A percentile compares a stretch with the other conserved stretches of the same genome.
These are phyloP conservation scores for Trichoderma asperellum DNA, from an alignment of 2,329 filamentous ascomycete species.

Conservation along the genomic window DNA sequence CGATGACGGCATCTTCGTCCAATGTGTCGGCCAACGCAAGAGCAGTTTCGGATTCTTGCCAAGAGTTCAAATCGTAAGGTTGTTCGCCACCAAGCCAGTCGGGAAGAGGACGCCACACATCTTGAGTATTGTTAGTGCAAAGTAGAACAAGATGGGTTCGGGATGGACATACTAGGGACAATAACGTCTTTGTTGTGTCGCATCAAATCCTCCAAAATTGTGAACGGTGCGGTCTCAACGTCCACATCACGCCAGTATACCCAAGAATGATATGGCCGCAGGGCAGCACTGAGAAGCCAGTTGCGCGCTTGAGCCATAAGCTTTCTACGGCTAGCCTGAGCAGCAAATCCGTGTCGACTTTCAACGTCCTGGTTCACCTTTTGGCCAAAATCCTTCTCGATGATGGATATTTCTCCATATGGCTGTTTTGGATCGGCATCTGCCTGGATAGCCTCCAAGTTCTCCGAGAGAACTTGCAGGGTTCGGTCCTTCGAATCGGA, in stretches of 20 bases:
- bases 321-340: conserved; percentile 90
- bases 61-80: conserved; percentile 97
- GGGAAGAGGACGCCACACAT: conserved; percentile 97
- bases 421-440: conserved; percentile 78
- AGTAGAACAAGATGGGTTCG: not conserved
- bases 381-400: conserved; percentile 98
- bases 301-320: conserved; percentile 98
- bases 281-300: conserved; percentile 90
- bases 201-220: conserved; percentile 97
- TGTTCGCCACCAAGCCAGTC: conserved; percentile 99
- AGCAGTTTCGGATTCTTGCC: conserved; percentile 98
- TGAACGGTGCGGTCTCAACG: conserved; percentile 95
- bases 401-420: conserved; percentile 95
- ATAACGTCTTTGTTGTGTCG: conserved; percentile 98
- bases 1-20: conserved; percentile 97
- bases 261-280: conserved; percentile 96
- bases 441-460: conserved; percentile 78
- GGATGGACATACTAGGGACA: conserved; percentile 80
- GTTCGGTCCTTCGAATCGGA: conserved; percentile 97
- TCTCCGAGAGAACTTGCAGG: conserved; percentile 71
- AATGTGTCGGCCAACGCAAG: conserved; percentile 90
- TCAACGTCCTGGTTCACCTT: conserved; percentile 98
- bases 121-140: conserved; percentile 50
- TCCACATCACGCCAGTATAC: conserved; percentile 99
- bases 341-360: conserved; percentile 94